Evolutionary conservation across 768 basidiomycete species (phyloP).

Genomic region (Sporobolomyces roseus): DNA sequence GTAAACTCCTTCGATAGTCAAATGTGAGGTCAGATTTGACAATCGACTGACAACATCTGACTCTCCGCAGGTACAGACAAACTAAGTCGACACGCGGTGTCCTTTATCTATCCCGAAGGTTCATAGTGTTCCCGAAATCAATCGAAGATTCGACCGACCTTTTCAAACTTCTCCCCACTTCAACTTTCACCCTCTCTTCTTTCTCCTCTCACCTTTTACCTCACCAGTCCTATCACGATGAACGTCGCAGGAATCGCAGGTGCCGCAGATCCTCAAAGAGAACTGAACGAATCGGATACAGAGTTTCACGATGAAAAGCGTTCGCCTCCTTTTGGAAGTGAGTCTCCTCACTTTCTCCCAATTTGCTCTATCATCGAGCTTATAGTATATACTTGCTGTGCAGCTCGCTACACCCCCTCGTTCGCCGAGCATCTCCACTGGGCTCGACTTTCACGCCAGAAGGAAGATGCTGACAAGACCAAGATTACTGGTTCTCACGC

Average conservation of each 20-base stretch:
- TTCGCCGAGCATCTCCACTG: slow-evolving; percentile 30
- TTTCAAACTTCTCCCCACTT: neutral
- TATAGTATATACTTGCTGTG: neutral
- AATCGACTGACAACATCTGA: too few species aligned
- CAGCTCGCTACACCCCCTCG: slow-evolving; percentile 7
- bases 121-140: too few species aligned
- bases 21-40: too few species aligned
- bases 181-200: neutral
- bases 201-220: neutral
- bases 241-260: slow-evolving; percentile 4
- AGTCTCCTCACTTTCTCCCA: too few species aligned
- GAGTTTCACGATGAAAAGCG: neutral
- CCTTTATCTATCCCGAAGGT: too few species aligned
- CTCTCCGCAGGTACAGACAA: too few species aligned
- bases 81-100: too few species aligned
- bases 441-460: slow-evolving; percentile 17
- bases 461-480: slow-evolving; percentile 20
- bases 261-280: slow-evolving; percentile 4
- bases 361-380: neutral
- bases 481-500: slow-evolving; percentile 1
- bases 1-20: too few species aligned
- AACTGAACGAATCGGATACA: slow-evolving; percentile 14
- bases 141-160: too few species aligned
- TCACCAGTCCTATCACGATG: neutral
- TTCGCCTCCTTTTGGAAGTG: neutral